Evolutionary conservation across 1,284 basidiomycete genomes (phyloP), one percentile per base, ranked within the genome.

Genomic region (Melampsora occidentalis): DNA sequence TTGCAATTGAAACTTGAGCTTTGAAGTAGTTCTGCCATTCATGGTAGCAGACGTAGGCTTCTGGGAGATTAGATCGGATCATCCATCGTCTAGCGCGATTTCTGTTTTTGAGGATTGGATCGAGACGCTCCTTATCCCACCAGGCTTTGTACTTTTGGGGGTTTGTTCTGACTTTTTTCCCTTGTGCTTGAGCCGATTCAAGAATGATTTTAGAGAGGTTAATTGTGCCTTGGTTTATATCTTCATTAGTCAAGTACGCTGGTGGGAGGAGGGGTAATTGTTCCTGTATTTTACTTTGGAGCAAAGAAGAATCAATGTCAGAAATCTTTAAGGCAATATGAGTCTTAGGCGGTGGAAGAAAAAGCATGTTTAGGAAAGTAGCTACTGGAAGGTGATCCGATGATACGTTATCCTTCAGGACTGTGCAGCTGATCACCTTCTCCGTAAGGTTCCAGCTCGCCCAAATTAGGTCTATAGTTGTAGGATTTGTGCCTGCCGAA

Each of bases 81-180:
- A 69, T 51, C 67, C 67, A 69, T 35, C 49, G 48, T 16, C 67
- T 20, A 6, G 67, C 67, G 12, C 67, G 28, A 22, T 69, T 69
- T 2, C 25, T 4, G 7, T 28, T 39, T n/a, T 39, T 48, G 2
- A 69, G 1, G 9, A 57, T 31, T 9, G 67, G 67, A 28, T 69
- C 51, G 5, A 69, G 67, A 2, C 33, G 35, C 10, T 35, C 31
- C 25, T 57, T 20, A 51, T 49, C 46, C 67, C 67, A 69, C 67
- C 67, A 69, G 16, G 25, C 22, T 31, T 69, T 57, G 9, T 28
- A 28, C 35, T 35, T 69, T 10, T 16, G 16, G 0, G 9, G 18
- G n/a, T 69, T 69, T 14, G 49, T 49, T 18, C 35, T 25, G 4
- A 69, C 67, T 39, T 31, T 22, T 28, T 31, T 25, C 16, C 67